Percentiles rank a stretch among this genome's conserved stretches.
phyloP scores from a whole-genome alignment of 768 basidiomycete genomes.

The Mrakia frigida region DNA sequence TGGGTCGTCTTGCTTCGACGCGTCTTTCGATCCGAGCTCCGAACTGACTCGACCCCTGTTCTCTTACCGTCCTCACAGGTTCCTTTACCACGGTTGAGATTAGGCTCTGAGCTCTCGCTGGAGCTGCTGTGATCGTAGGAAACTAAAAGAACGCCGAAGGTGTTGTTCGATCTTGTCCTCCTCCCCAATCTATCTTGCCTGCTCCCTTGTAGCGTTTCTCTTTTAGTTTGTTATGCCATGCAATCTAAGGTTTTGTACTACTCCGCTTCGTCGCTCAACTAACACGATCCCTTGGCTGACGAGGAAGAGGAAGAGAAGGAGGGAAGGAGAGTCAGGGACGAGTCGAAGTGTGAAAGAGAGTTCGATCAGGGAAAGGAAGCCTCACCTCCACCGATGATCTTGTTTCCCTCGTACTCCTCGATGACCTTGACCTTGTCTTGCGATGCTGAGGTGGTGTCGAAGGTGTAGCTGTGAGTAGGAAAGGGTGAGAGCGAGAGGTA shows the following conservation, averaged over 20 bases:
- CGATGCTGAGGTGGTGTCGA: conserved; percentile 39
- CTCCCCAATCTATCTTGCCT: not conserved
- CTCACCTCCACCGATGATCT: conserved; percentile 28
- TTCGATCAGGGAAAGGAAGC: not conserved
- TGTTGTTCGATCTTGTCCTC: too few species aligned
- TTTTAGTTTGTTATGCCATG: not conserved
- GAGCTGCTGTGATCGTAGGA: too few species aligned
- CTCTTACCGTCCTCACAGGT: not conserved
- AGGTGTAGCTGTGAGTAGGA: conserved; percentile 34
- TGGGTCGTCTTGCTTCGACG: conserved; percentile 26
- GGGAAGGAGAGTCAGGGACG: not conserved
- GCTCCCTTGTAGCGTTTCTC: not conserved
- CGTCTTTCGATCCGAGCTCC: not conserved
- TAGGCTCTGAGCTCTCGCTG: too few species aligned
- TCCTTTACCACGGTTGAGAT: conserved; percentile 11
- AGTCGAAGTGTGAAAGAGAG: not conserved
- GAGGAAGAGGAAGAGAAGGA: not conserved
- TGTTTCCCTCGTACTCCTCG: conserved; percentile 38
- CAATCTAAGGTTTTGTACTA: too few species aligned
- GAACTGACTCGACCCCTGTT: too few species aligned
- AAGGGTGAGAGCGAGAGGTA: not conserved
- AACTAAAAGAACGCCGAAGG: too few species aligned
- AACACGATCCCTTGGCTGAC: conserved; percentile 22
- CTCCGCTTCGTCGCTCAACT: not conserved
- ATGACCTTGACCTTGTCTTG: conserved; percentile 42